Evolutionary conservation across 2,329 filamentous ascomycete species (phyloP), one percentile per base, ranked within the genome.

Genomic region (Colletotrichum sp.): DNA sequence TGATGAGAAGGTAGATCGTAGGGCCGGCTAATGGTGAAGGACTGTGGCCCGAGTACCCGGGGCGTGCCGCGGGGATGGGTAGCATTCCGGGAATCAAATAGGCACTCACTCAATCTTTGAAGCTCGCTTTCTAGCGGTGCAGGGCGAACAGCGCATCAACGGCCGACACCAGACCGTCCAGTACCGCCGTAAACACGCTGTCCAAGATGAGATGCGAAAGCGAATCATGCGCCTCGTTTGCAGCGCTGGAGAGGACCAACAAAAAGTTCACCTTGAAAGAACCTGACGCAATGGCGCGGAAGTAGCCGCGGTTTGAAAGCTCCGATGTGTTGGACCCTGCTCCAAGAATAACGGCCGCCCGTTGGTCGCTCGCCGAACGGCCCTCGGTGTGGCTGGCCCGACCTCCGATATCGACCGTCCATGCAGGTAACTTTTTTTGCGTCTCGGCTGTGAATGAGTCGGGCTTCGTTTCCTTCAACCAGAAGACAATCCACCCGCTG

Each of bases 321-420:
- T 59, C 71, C 71, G 34, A 69, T 60, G 39, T n/a, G 59, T 26
- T 55, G 68, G 39, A 36, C 21, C 60, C 39, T 65, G 68, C 59
- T 15, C 57, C 13, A 36, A 36, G 52, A 75, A 39, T 28, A n/a
- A 21, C 57, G 73, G 36, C 55, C 55, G 32, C 55, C 68, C 21
- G 69, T 67, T 72, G 73, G 69, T 67, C 73, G 73, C 68, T 72
- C 63, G 73, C 73, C 73, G 73, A 75, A 43, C 73, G 63, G 73
- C 39, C 61, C 69, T 72, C 69, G 73, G 73, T 75, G 73, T 75
- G 69, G 68, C 63, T 72, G 73, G 34, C 48, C 65, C 71, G 65
- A 73, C 64, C 71, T 76, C 74, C 74, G 74, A 76, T 76, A 76
- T 76, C 74, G 74, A 76, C 70, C 64, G 66, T 74, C 43, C 28